Conservation (phyloP, 192 early-diverging fungal genomes). For the Podila epicladia region DNA sequence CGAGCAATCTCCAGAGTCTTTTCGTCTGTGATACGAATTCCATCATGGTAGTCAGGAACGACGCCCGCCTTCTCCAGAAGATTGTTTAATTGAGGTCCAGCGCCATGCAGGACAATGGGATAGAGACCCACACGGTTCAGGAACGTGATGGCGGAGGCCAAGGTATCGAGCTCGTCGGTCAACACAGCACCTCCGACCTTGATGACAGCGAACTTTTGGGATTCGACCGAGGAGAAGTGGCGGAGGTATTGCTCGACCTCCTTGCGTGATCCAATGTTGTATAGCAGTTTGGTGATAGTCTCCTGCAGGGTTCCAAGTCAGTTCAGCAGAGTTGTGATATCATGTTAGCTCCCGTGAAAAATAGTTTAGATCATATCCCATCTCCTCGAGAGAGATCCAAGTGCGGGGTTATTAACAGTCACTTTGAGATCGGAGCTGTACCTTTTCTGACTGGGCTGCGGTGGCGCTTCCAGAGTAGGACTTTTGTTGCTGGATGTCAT, state of each 20-base stretch:
- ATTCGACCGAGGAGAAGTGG: slow-evolving; percentile 97
- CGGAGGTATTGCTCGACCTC: slow-evolving; percentile 99
- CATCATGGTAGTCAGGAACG: slow-evolving; percentile 96
- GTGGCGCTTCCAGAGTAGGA: slow-evolving; percentile 35
- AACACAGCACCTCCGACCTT: slow-evolving; percentile 98
- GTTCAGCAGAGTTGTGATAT: no score
- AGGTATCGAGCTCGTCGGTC: slow-evolving; percentile 93
- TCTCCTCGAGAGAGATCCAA: neutral
- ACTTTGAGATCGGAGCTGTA: neutral
- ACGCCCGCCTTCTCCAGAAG: slow-evolving; percentile 91
- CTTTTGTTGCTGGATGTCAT: slow-evolving; percentile 12
- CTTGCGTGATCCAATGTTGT: slow-evolving; percentile 99
- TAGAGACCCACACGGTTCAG: slow-evolving; percentile 97
- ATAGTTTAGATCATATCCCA: neutral
- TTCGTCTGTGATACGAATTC: slow-evolving; percentile 96
- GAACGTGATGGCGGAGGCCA: slow-evolving; percentile 96
- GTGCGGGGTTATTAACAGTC: no score
- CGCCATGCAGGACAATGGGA: slow-evolving; percentile 98
- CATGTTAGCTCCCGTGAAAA: neutral
- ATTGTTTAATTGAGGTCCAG: slow-evolving; percentile 95
- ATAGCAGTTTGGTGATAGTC: slow-evolving; percentile 88
- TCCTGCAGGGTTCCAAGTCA: slow-evolving; percentile 58
- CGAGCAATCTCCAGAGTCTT: slow-evolving; percentile 95
- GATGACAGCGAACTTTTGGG: slow-evolving; percentile 99
- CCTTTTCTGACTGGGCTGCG: slow-evolving; percentile 45